Conservation (phyloP, 164 flowering plant species). For the Aristolochia fimbriata region DNA sequence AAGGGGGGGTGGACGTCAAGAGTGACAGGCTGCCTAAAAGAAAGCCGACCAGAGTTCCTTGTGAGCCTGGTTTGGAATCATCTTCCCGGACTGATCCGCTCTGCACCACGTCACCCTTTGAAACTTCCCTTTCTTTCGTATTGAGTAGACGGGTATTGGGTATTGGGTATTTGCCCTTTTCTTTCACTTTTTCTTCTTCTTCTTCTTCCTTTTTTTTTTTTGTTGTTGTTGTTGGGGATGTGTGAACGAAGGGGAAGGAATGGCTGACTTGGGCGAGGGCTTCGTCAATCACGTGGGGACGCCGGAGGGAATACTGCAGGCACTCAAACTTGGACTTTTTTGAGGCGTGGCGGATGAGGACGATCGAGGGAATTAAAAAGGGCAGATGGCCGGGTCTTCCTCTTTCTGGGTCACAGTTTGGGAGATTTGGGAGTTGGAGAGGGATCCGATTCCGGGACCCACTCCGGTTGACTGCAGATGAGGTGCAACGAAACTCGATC, state of each 20-base stretch:
- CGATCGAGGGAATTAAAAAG: too few species aligned
- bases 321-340: not conserved
- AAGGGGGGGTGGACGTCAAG: not conserved
- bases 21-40: not conserved
- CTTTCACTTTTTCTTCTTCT: not conserved
- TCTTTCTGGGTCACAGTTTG: not conserved
- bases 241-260: not conserved
- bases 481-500: too few species aligned
- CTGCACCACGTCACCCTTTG: not conserved
- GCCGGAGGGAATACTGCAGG: not conserved
- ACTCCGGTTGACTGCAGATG: not conserved
- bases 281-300: not conserved
- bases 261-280: not conserved
- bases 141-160: too few species aligned
- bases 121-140: constrained; percentile 1
- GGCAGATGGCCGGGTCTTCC: too few species aligned
- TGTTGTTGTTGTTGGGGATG: too few species aligned
- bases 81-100: not conserved
- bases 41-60: not conserved
- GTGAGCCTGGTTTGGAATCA: not conserved
- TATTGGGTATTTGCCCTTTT: too few species aligned
- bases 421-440: not conserved
- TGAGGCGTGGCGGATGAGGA: not conserved
- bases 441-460: not conserved
- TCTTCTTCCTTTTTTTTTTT: too few species aligned